phyloP scores from a whole-genome alignment of 345 rosid genomes.

The Punica granatum region DNA sequence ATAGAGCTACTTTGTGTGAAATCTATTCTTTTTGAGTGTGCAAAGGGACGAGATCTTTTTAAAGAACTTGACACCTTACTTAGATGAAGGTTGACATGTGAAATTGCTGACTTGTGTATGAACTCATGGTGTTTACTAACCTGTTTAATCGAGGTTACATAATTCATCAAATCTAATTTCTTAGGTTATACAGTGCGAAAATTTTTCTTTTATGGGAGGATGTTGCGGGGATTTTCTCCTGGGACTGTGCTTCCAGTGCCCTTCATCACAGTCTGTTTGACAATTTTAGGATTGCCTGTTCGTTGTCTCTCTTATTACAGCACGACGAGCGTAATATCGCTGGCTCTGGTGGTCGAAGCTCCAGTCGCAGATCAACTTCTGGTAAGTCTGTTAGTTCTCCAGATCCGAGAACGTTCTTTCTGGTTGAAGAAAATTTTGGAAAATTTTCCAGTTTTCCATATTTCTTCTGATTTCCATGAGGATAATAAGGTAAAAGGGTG shows the following conservation, averaged over 20 bases:
- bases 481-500: not conserved
- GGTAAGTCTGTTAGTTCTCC: constrained; percentile 37
- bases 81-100: not conserved
- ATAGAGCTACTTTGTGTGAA: not conserved
- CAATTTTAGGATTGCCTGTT: constrained; percentile 77
- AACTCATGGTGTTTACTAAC: not conserved
- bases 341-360: constrained; percentile 59
- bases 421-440: not conserved
- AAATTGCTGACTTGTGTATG: not conserved
- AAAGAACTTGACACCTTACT: not conserved
- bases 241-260: constrained; percentile 39
- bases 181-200: constrained; percentile 38
- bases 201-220: constrained; percentile 18
- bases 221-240: constrained; percentile 30
- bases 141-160: not conserved
- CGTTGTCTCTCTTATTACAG: constrained; percentile 67
- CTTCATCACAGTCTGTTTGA: constrained; percentile 35
- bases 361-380: constrained; percentile 32
- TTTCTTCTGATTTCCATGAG: not conserved
- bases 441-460: not conserved
- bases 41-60: not conserved
- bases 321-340: constrained; percentile 67
- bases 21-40: constrained; percentile 9
- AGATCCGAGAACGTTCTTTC: not conserved
- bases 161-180: constrained; percentile 3